Conservation (phyloP, 768 basidiomycete genomes). For the Serendipita sp. region DNA sequence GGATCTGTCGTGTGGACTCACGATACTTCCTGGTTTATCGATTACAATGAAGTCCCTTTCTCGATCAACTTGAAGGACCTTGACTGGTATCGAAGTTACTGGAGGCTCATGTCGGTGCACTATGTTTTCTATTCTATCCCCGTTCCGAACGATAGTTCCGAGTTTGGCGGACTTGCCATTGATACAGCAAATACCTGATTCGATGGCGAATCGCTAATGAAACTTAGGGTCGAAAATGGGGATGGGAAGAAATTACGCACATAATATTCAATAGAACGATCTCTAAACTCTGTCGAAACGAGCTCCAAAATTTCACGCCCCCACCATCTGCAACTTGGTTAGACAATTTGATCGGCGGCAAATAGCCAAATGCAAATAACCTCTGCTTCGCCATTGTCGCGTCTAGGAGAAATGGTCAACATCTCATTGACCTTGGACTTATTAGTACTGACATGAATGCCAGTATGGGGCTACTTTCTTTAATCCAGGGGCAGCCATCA, state of each 20-base stretch:
- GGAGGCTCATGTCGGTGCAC: slow-evolving; percentile 97
- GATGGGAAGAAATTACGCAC: slow-evolving; percentile 32
- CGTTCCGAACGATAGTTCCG: slow-evolving; percentile 63
- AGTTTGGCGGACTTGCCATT: slow-evolving; percentile 79
- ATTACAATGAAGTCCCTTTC: slow-evolving; percentile 79
- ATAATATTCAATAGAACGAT: slow-evolving; percentile 90
- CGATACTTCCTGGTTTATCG: slow-evolving; percentile 93
- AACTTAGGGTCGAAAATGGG: neutral
- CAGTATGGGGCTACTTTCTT: slow-evolving; percentile 79
- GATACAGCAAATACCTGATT: slow-evolving; percentile 87
- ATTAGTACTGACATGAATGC: slow-evolving; percentile 39
- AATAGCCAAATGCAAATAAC: too few relatives aligned
- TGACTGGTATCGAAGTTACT: slow-evolving; percentile 67
- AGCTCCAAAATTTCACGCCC: slow-evolving; percentile 79
- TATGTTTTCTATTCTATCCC: slow-evolving; percentile 88
- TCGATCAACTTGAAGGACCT: slow-evolving; percentile 59
- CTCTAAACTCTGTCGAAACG: slow-evolving; percentile 85
- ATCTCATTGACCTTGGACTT: neutral
- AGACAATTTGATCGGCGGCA: too few relatives aligned
- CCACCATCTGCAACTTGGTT: slow-evolving; percentile 34
- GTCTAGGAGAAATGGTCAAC: slow-evolving; percentile 18
- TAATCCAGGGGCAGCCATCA: slow-evolving; percentile 27
- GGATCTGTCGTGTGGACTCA: slow-evolving; percentile 28
- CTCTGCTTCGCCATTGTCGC: slow-evolving; percentile 84
- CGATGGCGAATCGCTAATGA: slow-evolving; percentile 47